phyloP scores from a whole-genome alignment of 164 flowering plant genomes.

The Umbilicus rupestris region DNA sequence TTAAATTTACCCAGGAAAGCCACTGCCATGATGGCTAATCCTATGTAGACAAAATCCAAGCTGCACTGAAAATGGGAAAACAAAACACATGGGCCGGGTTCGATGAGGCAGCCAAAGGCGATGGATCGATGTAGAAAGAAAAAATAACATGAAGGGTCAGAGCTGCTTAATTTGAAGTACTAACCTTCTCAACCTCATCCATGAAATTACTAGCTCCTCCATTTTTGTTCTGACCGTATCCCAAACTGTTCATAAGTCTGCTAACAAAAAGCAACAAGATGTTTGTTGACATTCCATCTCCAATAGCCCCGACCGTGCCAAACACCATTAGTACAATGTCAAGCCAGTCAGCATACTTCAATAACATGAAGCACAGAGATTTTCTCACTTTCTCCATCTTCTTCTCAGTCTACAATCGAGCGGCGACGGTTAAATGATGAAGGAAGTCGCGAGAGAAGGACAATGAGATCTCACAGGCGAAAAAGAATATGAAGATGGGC shows the following conservation, averaged over 20 bases:
- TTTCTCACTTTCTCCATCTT: conserved; percentile 4
- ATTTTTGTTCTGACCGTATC: conserved; percentile 28
- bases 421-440: no score
- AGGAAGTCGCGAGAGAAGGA: no score
- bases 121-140: background rate
- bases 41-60: conserved; percentile 74
- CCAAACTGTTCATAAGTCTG: conserved; percentile 73
- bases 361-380: conserved; percentile 32
- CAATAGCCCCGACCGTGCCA: conserved; percentile 82
- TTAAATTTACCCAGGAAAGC: conserved; percentile 74
- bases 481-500: background rate
- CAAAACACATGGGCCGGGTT: no score
- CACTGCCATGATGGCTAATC: conserved; percentile 60
- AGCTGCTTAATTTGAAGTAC: no score
- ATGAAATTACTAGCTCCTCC: conserved; percentile 42
- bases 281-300: conserved; percentile 91
- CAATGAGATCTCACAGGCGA: no score
- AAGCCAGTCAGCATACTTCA: conserved; percentile 75
- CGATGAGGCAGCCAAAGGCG: background rate
- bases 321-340: conserved; percentile 68
- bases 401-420: background rate
- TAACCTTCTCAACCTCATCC: conserved; percentile 71
- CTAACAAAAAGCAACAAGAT: conserved; percentile 59
- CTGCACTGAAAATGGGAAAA: conserved; percentile 42
- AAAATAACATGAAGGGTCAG: background rate